A percentile compares a stretch with the other conserved stretches of the same genome.
Conservation (phyloP, 176 grass and related monocot species). For the Puya raimondii region DNA sequence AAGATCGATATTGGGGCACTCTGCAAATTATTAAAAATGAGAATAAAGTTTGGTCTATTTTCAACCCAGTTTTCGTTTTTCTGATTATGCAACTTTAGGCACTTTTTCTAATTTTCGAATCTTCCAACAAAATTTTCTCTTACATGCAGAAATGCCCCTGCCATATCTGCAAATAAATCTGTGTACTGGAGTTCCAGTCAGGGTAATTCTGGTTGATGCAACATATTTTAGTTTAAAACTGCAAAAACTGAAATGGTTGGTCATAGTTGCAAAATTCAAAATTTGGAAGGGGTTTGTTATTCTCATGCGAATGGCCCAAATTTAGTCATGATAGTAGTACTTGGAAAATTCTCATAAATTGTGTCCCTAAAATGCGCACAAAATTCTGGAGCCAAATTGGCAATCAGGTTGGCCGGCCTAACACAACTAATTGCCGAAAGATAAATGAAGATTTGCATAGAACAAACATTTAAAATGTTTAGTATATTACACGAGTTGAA, state of each 20-base stretch:
- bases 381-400: constrained; percentile 2
- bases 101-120: no score
- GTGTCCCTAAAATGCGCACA: neutral
- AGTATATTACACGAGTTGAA: neutral
- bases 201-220: neutral
- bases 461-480: constrained; percentile 14
- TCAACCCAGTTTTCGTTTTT: no score
- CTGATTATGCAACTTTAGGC: no score
- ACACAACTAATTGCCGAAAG: neutral
- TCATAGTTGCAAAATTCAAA: neutral
- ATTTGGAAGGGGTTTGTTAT: no score
- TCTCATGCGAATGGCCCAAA: no score
- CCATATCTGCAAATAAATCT: no score
- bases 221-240: neutral
- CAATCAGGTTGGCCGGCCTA: neutral
- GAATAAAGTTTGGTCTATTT: neutral
- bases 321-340: neutral
- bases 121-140: no score
- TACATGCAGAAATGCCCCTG: no score
- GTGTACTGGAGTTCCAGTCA: neutral
- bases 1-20: constrained; percentile 91
- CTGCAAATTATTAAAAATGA: constrained; percentile 14
- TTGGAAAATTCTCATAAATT: neutral
- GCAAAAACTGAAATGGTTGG: neutral
- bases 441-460: constrained; percentile 6